Evolutionary conservation across 768 basidiomycete species (phyloP), one percentile per base, ranked within the genome.

Genomic region (Mycena venus): DNA sequence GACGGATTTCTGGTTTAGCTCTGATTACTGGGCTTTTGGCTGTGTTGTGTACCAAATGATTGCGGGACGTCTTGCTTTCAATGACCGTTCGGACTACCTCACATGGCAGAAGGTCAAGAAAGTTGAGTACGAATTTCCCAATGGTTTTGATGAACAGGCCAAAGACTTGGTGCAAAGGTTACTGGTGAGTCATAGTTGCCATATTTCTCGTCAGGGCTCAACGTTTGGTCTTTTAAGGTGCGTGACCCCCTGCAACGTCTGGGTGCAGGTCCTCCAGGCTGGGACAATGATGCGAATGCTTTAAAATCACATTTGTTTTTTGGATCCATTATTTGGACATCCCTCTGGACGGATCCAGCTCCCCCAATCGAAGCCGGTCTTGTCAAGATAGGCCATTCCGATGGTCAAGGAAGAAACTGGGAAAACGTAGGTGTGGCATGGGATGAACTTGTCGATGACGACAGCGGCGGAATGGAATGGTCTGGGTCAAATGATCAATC

Each of bases 41-140:
- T 99, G 98, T 83, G 93, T 98, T 53, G 83, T 99, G 23, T 99
- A 91, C 83, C 97, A 99, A 82, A 93, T 99, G 88, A 92, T 99
- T 64, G 91, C 94, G 15, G 98, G 97, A 44, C 91, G 91, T 49
- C 97, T 97, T 77, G 95, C 97, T 1, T 99, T 99, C 86, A 91
- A 95, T 75, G 97, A 94, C 4, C 87, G 93, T 7, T 96, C 96
- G 0, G 96, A 99, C 72, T 99, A 97, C 80, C 90, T 98, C 71
- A 98, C 95, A 36, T 97, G 96, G 90, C 94, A 98, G 80, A 96
- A 96, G 85, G 95, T 99, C 84, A 94, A 97, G 83, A 89, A 91
- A 55, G 86, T 95, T 59, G 94, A 98, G 55, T 99, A 96, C 84
- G 87, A 90, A 25, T 95, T 96, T 80, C 96, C 98, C 0, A 92